These are phyloP conservation scores for Astraeus odoratus DNA, from an alignment of 768 basidiomycete genomes.

Conservation along the genomic window DNA sequence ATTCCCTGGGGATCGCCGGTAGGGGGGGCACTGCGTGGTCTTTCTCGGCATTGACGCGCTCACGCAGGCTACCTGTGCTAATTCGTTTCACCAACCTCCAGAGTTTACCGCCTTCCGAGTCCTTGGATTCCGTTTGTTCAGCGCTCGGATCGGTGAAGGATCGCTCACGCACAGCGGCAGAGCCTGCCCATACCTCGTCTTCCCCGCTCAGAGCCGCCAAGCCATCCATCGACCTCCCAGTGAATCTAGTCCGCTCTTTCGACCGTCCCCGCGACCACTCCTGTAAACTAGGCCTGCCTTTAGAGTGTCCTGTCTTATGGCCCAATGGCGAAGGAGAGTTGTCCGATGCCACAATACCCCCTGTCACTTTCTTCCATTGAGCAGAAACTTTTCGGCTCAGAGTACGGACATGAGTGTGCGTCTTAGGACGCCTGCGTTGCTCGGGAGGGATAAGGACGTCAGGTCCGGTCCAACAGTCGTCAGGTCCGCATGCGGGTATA, in stretches of 20 bases:
- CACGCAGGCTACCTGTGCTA: slow-evolving; percentile 56
- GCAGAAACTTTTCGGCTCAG: slow-evolving; percentile 32
- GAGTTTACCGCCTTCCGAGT: slow-evolving; percentile 36
- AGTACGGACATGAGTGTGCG: slow-evolving; percentile 10
- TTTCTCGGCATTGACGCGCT: slow-evolving; percentile 29
- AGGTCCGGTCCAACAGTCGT: slow-evolving; percentile 23
- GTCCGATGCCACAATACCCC: slow-evolving; percentile 9
- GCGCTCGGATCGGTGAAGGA: slow-evolving; percentile 6
- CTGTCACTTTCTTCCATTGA: slow-evolving; percentile 24
- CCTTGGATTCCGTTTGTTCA: slow-evolving; percentile 6
- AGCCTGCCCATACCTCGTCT: slow-evolving; percentile 9
- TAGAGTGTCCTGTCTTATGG: slow-evolving; percentile 9
- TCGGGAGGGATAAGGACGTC: slow-evolving; percentile 5
- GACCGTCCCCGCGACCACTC: slow-evolving; percentile 17
- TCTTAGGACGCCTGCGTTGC: slow-evolving; percentile 1
- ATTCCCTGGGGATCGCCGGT: slow-evolving; percentile 49
- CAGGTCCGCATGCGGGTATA: slow-evolving; percentile 37
- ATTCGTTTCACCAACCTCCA: slow-evolving; percentile 71
- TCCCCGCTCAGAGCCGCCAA: slow-evolving; percentile 6
- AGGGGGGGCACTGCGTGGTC: slow-evolving; percentile 44
- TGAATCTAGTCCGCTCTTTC: slow-evolving; percentile 2
- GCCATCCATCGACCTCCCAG: slow-evolving; percentile 16
- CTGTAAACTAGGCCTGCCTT: slow-evolving; percentile 29
- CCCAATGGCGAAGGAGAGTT: slow-evolving; percentile 17
- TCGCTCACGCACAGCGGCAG: slow-evolving; percentile 4